Conservation (phyloP, 192 early-diverging fungal species). For the Coemansia sp. region DNA sequence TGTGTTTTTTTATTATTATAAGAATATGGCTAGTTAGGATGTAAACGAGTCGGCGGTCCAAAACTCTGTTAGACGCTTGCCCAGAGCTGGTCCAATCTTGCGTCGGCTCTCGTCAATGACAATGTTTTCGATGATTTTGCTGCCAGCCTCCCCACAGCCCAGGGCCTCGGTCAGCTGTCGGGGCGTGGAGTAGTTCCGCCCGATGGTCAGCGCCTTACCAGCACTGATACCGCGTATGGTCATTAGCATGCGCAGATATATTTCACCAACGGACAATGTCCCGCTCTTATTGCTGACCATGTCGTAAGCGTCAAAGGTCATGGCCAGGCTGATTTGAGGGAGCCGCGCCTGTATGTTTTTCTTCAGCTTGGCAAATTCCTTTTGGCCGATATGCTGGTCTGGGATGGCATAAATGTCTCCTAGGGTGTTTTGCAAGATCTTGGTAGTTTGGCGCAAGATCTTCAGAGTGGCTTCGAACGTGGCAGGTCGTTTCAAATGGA, state of each 20-base stretch:
- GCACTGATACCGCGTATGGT: conserved; percentile 76
- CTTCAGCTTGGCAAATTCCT: conserved; percentile 57
- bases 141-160: conserved; percentile 21
- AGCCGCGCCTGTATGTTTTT: conserved; percentile 24
- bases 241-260: conserved; percentile 85
- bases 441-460: conserved; percentile 69
- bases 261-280: conserved; percentile 67
- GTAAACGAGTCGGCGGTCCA: conserved; percentile 58
- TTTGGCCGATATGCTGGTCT: conserved; percentile 47
- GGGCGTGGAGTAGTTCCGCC: conserved; percentile 67
- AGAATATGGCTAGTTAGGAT: neutral
- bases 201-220: conserved; percentile 83
- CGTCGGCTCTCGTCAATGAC: conserved; percentile 54
- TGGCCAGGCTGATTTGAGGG: conserved; percentile 44
- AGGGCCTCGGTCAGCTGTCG: conserved; percentile 52
- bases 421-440: conserved; percentile 55
- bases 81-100: conserved; percentile 56
- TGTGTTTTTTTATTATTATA: neutral
- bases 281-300: conserved; percentile 74
- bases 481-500: conserved; percentile 77
- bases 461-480: conserved; percentile 80
- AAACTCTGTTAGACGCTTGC: conserved; percentile 58
- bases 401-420: conserved; percentile 60
- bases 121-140: conserved; percentile 51
- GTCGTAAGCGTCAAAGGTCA: conserved; percentile 68